These are phyloP conservation scores for Neurospora sp. DNA, from an alignment of 495 filamentous ascomycete genomes.

Conservation along the genomic window DNA sequence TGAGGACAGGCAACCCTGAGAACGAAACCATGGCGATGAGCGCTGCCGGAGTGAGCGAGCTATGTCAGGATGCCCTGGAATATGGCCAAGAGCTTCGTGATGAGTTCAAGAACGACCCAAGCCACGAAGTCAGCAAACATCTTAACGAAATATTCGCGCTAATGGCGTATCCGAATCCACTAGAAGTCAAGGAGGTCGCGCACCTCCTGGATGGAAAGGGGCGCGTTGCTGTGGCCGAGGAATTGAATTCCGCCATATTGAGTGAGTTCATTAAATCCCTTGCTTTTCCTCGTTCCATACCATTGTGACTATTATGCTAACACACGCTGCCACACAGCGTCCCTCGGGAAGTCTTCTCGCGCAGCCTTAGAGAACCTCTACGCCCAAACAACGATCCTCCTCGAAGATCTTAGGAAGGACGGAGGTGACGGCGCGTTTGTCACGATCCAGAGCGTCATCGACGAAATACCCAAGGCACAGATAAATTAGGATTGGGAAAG, in stretches of 20 bases:
- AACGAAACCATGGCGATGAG: slow-evolving; percentile 36
- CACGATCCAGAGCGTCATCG: slow-evolving; percentile 62
- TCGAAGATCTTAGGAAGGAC: slow-evolving; percentile 71
- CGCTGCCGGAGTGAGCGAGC: slow-evolving; percentile 44
- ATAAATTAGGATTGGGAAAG: slow-evolving; percentile 11
- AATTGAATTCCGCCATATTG: slow-evolving; percentile 87
- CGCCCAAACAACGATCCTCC: slow-evolving; percentile 77
- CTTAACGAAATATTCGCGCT: slow-evolving; percentile 82
- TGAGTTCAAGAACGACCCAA: slow-evolving; percentile 64
- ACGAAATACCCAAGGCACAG: slow-evolving; percentile 26
- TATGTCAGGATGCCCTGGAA: slow-evolving; percentile 55
- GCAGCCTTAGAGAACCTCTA: slow-evolving; percentile 80
- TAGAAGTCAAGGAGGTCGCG: slow-evolving; percentile 62
- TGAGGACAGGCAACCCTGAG: slow-evolving; percentile 27
- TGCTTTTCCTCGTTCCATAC: neutral
- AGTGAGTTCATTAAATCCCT: slow-evolving; percentile 43
- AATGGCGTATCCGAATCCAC: slow-evolving; percentile 76
- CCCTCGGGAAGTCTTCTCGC: slow-evolving; percentile 77
- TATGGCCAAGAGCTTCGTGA: slow-evolving; percentile 73
- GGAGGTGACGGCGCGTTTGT: slow-evolving; percentile 84
- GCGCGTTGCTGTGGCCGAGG: slow-evolving; percentile 76
- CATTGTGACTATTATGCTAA: neutral
- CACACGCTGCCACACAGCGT: slow-evolving; percentile 47
- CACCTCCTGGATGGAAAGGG: slow-evolving; percentile 69
- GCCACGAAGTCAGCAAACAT: slow-evolving; percentile 58